phyloP scores from a whole-genome alignment of 139 green algal species.

The Chlamydomonas urium region DNA sequence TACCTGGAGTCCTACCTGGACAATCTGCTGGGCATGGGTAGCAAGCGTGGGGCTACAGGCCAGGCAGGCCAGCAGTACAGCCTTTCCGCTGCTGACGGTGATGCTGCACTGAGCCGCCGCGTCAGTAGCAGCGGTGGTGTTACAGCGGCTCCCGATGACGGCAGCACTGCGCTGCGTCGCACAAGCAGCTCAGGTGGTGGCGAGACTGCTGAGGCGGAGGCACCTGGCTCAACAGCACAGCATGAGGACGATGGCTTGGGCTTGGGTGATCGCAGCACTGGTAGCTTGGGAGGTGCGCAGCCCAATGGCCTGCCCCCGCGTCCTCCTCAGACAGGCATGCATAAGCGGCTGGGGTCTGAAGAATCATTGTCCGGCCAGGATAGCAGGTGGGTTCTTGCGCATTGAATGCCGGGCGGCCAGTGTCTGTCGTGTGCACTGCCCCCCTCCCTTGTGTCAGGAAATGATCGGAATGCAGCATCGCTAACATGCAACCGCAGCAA shows the following conservation, averaged over 20 bases:
- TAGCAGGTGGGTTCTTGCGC: too few species aligned
- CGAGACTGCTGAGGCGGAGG: too few species aligned
- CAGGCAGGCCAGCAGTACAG: not conserved
- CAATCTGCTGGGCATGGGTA: slow-evolving; percentile 27
- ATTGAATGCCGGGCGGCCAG: not conserved
- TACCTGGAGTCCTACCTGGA: slow-evolving; percentile 43
- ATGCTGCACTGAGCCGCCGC: not conserved
- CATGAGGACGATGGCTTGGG: too few species aligned
- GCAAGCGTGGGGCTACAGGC: not conserved
- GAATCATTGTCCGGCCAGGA: too few species aligned
- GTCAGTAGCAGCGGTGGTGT: not conserved
- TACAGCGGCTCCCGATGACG: not conserved
- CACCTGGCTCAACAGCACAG: too few species aligned
- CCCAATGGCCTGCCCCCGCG: too few species aligned
- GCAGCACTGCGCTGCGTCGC: not conserved
- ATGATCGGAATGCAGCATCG: not conserved
- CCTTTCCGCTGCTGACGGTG: not conserved
- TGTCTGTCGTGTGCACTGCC: not conserved
- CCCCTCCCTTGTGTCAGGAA: not conserved
- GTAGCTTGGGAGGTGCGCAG: too few species aligned
- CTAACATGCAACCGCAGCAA: too few species aligned
- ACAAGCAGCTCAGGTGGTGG: too few species aligned
- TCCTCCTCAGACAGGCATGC: too few species aligned
- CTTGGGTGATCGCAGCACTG: too few species aligned
- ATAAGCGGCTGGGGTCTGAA: too few species aligned